Evolutionary conservation across 306 rosid species (phyloP).

Genomic region (Medicago ruthenica): DNA sequence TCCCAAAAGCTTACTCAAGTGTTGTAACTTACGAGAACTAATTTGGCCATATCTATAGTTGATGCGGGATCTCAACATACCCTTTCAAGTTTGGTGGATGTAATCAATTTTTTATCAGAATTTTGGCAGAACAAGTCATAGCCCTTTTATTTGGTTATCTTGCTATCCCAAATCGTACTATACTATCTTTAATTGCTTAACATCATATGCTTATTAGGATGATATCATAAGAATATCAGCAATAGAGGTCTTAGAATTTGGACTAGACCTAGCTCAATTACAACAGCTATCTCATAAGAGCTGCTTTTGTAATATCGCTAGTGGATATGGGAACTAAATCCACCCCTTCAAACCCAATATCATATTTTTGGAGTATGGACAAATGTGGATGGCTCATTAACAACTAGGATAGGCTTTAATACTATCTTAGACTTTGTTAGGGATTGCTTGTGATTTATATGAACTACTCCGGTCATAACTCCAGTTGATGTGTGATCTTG

Average conservation of each 20-base stretch:
- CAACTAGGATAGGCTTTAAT: neutral
- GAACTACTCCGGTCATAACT: neutral
- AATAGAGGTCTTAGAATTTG: neutral
- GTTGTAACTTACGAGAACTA: neutral
- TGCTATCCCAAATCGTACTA: neutral
- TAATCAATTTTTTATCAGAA: neutral
- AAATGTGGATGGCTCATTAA: neutral
- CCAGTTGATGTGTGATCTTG: neutral
- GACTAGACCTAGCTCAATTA: neutral
- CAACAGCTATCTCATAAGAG: neutral
- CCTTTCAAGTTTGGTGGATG: neutral
- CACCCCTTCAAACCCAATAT: neutral
- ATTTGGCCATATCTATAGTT: neutral
- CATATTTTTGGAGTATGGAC: neutral
- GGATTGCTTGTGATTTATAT: neutral
- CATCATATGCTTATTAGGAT: constrained; percentile 1
- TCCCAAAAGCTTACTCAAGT: neutral
- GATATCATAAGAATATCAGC: neutral
- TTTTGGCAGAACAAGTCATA: too few species aligned
- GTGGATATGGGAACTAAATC: neutral
- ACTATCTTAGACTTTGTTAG: neutral
- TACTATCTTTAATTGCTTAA: neutral
- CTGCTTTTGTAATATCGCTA: neutral
- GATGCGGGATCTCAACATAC: neutral
- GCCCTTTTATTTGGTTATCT: too few species aligned